These are phyloP conservation scores for Rhipidocladum racemiflorum DNA, from an alignment of 176 grass and related monocot species.

Conservation along the genomic window DNA sequence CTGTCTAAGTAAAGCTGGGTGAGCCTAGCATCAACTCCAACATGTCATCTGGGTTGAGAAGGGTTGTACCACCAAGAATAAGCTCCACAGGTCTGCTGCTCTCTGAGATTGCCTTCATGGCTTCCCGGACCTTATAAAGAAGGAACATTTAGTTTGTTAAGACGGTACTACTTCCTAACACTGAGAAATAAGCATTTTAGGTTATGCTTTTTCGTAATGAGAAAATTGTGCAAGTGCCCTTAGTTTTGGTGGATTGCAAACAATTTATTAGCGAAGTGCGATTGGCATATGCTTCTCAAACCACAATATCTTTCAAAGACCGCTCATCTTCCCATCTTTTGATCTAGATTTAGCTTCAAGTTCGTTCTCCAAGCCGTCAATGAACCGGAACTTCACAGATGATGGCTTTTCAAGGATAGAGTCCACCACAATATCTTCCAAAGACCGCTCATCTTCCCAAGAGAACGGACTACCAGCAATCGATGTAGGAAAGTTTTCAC, in stretches of 20 bases:
- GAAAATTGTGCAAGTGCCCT: background rate
- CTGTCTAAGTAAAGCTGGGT: conserved; percentile 19
- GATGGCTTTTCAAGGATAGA: conserved; percentile 79
- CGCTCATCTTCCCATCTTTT: no score
- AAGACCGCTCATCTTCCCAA: conserved; percentile 92
- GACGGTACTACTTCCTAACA: background rate
- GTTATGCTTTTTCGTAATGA: background rate
- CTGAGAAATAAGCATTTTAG: background rate
- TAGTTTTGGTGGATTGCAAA: conserved; percentile 12
- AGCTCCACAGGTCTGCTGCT: conserved; percentile 63
- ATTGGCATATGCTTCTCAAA: background rate
- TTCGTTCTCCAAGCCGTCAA: conserved; percentile 70
- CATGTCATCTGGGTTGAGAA: conserved; percentile 86
- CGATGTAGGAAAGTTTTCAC: conserved; percentile 89
- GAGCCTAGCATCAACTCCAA: conserved; percentile 84
- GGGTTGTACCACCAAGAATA: conserved; percentile 88
- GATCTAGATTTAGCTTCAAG: conserved; percentile 60
- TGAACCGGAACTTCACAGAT: conserved; percentile 67
- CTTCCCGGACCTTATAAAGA: conserved; percentile 74
- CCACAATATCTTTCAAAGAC: no score
- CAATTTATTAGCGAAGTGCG: background rate
- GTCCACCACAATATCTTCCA: conserved; percentile 91
- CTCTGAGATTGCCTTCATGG: conserved; percentile 77
- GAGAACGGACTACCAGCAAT: conserved; percentile 79
- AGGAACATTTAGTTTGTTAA: conserved; percentile 13